Percentiles rank a stretch among this genome's conserved stretches.
Conservation (phyloP, 2,329 filamentous ascomycete species). For the Ramularia collo-cygni region DNA sequence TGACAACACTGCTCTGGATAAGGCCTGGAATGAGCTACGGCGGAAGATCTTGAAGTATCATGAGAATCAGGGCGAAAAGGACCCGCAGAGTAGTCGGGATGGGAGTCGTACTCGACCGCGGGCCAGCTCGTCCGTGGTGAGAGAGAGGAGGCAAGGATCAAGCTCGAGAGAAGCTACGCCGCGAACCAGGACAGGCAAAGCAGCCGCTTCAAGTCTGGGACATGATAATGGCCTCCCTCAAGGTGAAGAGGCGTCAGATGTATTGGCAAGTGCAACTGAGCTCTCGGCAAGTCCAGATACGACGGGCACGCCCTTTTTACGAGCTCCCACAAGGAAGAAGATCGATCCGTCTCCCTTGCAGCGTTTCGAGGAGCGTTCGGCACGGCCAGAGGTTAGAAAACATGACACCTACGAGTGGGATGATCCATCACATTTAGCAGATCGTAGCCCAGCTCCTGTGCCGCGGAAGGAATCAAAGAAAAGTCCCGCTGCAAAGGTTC, state of each 20-base stretch:
- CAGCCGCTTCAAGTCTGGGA: conserved; percentile 19
- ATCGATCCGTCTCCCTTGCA: conserved; percentile 18
- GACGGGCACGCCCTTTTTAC: conserved; percentile 47
- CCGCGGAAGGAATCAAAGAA: conserved; percentile 22
- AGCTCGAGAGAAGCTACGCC: conserved; percentile 8
- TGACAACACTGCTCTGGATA: conserved; percentile 31
- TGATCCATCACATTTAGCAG: conserved; percentile 30
- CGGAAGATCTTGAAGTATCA: conserved; percentile 29
- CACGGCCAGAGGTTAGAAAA: conserved; percentile 26
- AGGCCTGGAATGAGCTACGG: conserved; percentile 31
- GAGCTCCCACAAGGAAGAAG: conserved; percentile 41
- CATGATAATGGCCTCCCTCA: conserved; percentile 19
- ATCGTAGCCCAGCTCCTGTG: conserved; percentile 23
- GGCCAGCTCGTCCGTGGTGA: conserved; percentile 11
- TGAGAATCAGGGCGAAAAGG: conserved; percentile 30
- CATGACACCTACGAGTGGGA: conserved; percentile 46
- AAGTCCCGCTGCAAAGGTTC: conserved; percentile 52
- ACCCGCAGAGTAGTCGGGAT: conserved; percentile 7
- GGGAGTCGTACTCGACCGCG: conserved; percentile 16
- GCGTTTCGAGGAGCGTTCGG: conserved; percentile 19
- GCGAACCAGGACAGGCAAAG: conserved; percentile 11
- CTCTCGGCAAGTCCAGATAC: conserved; percentile 20
- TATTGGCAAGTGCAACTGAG: conserved; percentile 8
- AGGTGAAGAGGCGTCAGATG: conserved; percentile 6
- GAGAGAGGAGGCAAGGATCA: conserved; percentile 14